phyloP scores from a whole-genome alignment of 352 stramenopile genomes.

The Blastocystis sp. region DNA sequence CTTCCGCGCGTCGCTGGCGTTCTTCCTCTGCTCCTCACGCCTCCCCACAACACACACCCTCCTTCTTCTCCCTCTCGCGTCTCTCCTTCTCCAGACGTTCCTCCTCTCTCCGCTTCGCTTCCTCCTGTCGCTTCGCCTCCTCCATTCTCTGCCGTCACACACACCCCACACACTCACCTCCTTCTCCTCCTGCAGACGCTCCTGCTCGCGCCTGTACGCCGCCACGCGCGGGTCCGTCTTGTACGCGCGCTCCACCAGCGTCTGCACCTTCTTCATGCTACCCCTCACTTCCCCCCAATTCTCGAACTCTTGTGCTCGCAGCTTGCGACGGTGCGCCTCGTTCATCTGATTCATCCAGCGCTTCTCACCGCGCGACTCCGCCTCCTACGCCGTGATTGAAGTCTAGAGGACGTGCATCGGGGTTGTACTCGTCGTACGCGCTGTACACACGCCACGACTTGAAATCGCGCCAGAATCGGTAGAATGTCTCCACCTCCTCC shows the following conservation, averaged over 20 bases:
- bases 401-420: constrained; percentile 73
- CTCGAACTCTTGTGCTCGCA: constrained; percentile 80
- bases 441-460: constrained; percentile 80
- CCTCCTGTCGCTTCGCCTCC: constrained; percentile 75
- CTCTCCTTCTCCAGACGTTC: constrained; percentile 68
- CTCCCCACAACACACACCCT: not conserved
- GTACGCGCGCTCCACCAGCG: constrained; percentile 80
- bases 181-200: constrained; percentile 70
- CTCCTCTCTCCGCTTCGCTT: constrained; percentile 70
- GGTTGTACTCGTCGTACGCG: constrained; percentile 72
- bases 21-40: constrained; percentile 43
- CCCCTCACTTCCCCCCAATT: not conserved
- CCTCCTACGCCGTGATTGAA: constrained; percentile 76
- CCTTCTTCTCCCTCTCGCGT: not conserved
- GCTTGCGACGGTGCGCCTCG: constrained; percentile 77
- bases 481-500: constrained; percentile 78
- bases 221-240: constrained; percentile 76
- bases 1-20: constrained; percentile 4
- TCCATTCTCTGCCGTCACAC: constrained; percentile 76
- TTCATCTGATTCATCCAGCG: constrained; percentile 82
- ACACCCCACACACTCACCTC: constrained; percentile 5
- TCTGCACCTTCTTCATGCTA: constrained; percentile 75
- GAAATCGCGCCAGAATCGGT: constrained; percentile 81
- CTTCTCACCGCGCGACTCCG: constrained; percentile 78
- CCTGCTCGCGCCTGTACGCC: constrained; percentile 71